Evolutionary conservation across 768 basidiomycete genomes (phyloP), one percentile per base, ranked within the genome.

Genomic region (Brasilioporus rufonigricans): DNA sequence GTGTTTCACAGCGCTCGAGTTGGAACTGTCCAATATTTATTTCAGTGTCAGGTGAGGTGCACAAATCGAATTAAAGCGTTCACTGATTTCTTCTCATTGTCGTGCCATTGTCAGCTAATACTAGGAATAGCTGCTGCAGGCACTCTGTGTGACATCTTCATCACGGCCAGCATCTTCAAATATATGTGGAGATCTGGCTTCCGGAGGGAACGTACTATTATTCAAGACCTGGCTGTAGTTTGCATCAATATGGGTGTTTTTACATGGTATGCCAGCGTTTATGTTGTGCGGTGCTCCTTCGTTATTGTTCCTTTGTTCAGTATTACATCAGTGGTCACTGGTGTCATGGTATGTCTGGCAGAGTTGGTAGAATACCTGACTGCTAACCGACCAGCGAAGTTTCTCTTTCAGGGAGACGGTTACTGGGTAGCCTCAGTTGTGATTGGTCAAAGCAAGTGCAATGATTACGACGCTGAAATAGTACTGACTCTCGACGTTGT

Each of bases 151-250:
- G 53, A 58, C 33, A 21, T 61, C 26, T n/a, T 61, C 40, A 58
- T 58, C 31, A 50, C 53, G 29, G 27, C 1, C 5, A 31, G 40
- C 10, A 39, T 52, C 44, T 35, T 61, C 33, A 61, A 61, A 35
- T 61, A 61, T 21, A 39, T 61, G 50, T 61, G 60, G 60, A 51
- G n/a, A 40, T 51, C 59, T 26, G 47, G 50, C 19, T 54, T 60
- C 33, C 56, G 43, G 19, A 53, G 24, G 18, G 49, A 13, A n/a
- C 55, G 52, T 2, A 46, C 31, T n/a, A 39, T 33, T 13, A 48
- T 60, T 14, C 59, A 45, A 16, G 56, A 58, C 7, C n/a, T 60
- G 46, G 59, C 59, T 4, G n/a, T 54, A 24, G 32, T 60, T 13
- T 58, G 48, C 13, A 48, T 58, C 12, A 60, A 51, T 23, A 60